These are phyloP conservation scores for Protomyces arabidopsidicola DNA, from an alignment of 1,139 yeast species.

Conservation along the genomic window DNA sequence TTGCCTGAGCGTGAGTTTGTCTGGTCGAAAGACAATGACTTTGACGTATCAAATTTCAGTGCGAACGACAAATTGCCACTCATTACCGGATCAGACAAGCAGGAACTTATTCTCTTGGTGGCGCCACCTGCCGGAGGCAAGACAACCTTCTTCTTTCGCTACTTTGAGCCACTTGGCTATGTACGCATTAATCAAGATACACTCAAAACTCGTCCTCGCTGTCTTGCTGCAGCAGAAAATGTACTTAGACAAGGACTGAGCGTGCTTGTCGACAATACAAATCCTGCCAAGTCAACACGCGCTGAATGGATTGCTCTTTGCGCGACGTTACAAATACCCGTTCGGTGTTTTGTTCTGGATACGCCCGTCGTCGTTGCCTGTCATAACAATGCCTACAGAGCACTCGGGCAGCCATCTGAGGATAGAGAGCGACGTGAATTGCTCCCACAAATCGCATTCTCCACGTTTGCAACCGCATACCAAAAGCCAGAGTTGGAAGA, in stretches of 20 bases:
- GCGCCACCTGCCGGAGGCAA: constrained; percentile 29
- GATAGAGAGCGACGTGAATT: neutral
- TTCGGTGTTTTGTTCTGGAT: constrained; percentile 6
- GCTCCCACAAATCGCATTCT: neutral
- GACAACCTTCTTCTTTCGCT: constrained; percentile 10
- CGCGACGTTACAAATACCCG: neutral
- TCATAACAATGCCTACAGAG: constrained; percentile 29
- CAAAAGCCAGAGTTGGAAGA: neutral
- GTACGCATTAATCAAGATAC: constrained; percentile 28
- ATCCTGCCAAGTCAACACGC: constrained; percentile 18
- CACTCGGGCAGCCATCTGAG: neutral
- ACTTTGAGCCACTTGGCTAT: constrained; percentile 25
- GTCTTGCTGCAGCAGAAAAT: constrained; percentile 14
- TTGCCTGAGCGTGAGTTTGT: neutral
- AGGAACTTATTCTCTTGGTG: constrained; percentile 27
- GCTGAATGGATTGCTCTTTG: constrained; percentile 18
- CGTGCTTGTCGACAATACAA: constrained; percentile 29
- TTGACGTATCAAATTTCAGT: constrained; percentile 11
- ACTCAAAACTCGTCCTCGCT: constrained; percentile 23
- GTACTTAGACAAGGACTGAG: constrained; percentile 15
- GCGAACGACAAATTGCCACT: neutral
- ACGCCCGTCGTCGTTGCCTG: constrained; percentile 7
- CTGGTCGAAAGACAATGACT: constrained; percentile 6
- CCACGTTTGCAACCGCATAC: neutral
- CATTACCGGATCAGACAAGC: neutral